Evolutionary conservation across 495 filamentous ascomycete species (phyloP).

Genomic region (Xylaria sp.): DNA sequence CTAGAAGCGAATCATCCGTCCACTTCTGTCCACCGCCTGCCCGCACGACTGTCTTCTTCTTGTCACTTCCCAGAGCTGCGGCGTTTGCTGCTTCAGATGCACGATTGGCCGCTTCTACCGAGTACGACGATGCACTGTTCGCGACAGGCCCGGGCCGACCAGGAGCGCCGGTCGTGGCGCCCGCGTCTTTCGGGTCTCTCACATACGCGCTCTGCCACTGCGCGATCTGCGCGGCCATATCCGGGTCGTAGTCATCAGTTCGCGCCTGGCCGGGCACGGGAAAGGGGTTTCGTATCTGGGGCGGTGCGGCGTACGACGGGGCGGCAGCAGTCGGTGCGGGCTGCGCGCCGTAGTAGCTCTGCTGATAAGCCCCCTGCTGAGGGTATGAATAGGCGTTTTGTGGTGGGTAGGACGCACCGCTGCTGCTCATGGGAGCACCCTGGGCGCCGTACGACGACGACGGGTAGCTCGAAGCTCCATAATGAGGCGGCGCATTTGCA

Average conservation of each 20-base stretch:
- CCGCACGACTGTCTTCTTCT: slow-evolving; percentile 79
- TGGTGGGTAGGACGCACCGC: slow-evolving; percentile 38
- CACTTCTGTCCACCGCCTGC: slow-evolving; percentile 89
- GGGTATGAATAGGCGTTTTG: slow-evolving; percentile 42
- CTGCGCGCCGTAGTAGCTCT: slow-evolving; percentile 58
- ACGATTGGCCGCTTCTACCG: slow-evolving; percentile 35
- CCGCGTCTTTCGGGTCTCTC: slow-evolving; percentile 53
- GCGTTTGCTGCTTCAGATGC: slow-evolving; percentile 36
- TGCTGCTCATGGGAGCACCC: slow-evolving; percentile 39
- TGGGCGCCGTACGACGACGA: slow-evolving; percentile 42
- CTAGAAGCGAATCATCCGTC: slow-evolving; percentile 83
- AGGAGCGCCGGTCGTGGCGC: slow-evolving; percentile 35
- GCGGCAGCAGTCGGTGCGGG: slow-evolving; percentile 39
- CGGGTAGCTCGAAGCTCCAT: slow-evolving; percentile 45
- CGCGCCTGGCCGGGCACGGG: slow-evolving; percentile 63
- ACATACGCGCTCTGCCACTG: slow-evolving; percentile 96
- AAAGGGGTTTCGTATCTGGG: slow-evolving; percentile 88
- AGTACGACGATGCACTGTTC: slow-evolving; percentile 27
- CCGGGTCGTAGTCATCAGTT: slow-evolving; percentile 68
- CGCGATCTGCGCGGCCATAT: slow-evolving; percentile 90
- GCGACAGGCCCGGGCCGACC: slow-evolving; percentile 28
- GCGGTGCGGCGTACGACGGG: slow-evolving; percentile 61
- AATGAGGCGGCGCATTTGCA: slow-evolving; percentile 35
- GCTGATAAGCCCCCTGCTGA: slow-evolving; percentile 57
- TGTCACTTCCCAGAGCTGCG: slow-evolving; percentile 41